These are phyloP conservation scores for Aethionema arabicum DNA, from an alignment of 345 rosid genomes.

Conservation along the genomic window DNA sequence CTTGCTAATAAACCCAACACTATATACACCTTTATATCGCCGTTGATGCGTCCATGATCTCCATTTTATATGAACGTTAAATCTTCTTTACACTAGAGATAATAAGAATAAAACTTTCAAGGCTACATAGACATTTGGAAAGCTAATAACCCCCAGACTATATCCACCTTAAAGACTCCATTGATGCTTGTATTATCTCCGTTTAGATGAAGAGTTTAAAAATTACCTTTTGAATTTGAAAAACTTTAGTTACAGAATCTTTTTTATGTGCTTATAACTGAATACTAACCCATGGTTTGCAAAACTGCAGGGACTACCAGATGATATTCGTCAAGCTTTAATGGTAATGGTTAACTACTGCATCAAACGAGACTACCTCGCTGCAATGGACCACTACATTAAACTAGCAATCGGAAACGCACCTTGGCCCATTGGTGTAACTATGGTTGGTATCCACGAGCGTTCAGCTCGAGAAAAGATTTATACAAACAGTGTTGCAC, in stretches of 20 bases:
- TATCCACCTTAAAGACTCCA: constrained; percentile 4
- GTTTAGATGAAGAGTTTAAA: background rate
- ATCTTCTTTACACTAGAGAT: too few species aligned
- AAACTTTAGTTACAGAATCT: too few species aligned
- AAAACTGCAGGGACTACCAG: constrained; percentile 65
- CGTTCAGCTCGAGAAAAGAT: constrained; percentile 99
- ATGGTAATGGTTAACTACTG: constrained; percentile 78
- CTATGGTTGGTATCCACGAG: constrained; percentile 99
- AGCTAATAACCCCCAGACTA: background rate
- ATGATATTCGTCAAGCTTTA: constrained; percentile 84
- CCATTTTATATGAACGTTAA: background rate
- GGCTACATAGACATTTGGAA: background rate
- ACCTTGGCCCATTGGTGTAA: constrained; percentile 99
- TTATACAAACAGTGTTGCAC: constrained; percentile 94
- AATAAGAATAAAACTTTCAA: background rate
- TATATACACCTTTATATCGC: constrained; percentile 7
- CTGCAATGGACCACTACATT: constrained; percentile 97
- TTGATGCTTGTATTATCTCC: constrained; percentile 13
- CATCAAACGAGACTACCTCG: constrained; percentile 88
- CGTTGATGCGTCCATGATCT: constrained; percentile 9
- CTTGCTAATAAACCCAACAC: background rate
- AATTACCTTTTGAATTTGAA: too few species aligned
- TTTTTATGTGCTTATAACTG: too few species aligned
- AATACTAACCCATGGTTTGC: too few species aligned
- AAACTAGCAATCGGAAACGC: constrained; percentile 93